Evolutionary conservation across 2,329 filamentous ascomycete species (phyloP), one percentile per base, ranked within the genome.

Genomic region (Aspergillus tubingensis): DNA sequence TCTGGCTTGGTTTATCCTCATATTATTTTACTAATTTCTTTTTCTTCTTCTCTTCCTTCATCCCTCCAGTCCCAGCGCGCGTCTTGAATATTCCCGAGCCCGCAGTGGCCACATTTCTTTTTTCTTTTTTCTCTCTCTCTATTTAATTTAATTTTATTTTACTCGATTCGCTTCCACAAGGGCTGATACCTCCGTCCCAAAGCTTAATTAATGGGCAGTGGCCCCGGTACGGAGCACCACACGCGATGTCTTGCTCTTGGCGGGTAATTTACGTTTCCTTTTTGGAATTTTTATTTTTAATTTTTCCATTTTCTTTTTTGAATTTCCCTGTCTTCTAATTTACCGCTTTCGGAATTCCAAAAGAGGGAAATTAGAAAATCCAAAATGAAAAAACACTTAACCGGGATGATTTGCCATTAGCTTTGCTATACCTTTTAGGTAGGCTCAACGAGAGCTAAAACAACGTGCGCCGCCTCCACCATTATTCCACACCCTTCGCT

Each of bases 181-280:
- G 65, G 58, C 60, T 64, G 65, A 64, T 63, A 64, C 62, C 60
- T 64, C 67, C 66, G 60, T 62, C 51, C 56, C 59, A 64, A 69
- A 69, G 67, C 67, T 69, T 69, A 69, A 67, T 67, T 63, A 61
- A 67, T 66, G 62, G 59, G 61, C 58, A 61, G 59, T 62, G 59
- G 62, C 11, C 54, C 60, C 57, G 64, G 61, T 61, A 62, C 47
- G 15, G 23, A n/a, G 23, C 41, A 36, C 21, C 17, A 44, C 61
- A 59, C 58, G 59, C 52, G 55, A 62, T 44, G 58, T 56, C 50
- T 60, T 59, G 44, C 59, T 23, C 41, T 36, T 54, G 39, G 38
- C 25, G 19, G 48, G 51, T 41, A 53, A 36, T 36, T 36, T 36
- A 36, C 32, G 10, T 36, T 36, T 36, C 11, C 32, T 36, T 36